Evolutionary conservation across 169 alveolate species (phyloP).

Genomic region (Plasmodium blacklocki): DNA sequence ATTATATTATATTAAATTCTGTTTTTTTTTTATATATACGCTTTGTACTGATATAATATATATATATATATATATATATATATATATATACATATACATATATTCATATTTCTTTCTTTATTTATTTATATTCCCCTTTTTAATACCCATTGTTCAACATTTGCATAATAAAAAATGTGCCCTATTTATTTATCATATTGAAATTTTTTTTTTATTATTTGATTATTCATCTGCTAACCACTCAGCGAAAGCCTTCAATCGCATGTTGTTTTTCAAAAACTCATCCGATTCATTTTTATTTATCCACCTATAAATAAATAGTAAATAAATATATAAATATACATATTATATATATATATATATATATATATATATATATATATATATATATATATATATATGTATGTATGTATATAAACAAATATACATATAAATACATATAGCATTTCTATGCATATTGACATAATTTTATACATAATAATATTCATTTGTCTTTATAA

Average conservation of each 20-base stretch:
- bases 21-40: too few species aligned
- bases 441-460: not conserved
- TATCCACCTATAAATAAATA: constrained; percentile 55
- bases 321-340: not conserved
- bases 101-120: too few species aligned
- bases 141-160: too few species aligned
- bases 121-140: too few species aligned
- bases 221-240: constrained; percentile 64
- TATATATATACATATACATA: too few species aligned
- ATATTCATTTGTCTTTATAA: not conserved
- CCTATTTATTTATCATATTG: not conserved
- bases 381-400: not conserved
- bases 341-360: not conserved
- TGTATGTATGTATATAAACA: not conserved
- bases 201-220: not conserved
- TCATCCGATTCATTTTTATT: constrained; percentile 42
- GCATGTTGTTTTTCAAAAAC: constrained; percentile 46
- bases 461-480: not conserved
- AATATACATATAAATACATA: not conserved
- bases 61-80: too few species aligned
- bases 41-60: too few species aligned
- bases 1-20: too few species aligned
- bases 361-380: not conserved
- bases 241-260: constrained; percentile 71
- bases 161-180: too few species aligned